Evolutionary conservation across 2,329 filamentous ascomycete genomes (phyloP).

Genomic region (Xylaria digitata): DNA sequence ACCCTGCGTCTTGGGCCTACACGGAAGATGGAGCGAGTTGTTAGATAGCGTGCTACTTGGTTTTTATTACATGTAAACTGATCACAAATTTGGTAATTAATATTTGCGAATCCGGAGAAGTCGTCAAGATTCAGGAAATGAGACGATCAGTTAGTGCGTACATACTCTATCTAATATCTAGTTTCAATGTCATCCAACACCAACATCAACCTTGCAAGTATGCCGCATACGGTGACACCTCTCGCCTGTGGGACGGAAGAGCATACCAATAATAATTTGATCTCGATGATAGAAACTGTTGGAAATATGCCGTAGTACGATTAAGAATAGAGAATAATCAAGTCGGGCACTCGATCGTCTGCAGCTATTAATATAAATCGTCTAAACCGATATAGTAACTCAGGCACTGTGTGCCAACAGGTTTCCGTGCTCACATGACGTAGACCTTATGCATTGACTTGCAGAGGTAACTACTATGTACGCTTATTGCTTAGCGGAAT

Average conservation of each 20-base stretch:
- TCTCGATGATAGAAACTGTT: neutral
- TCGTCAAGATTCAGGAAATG: too few species aligned
- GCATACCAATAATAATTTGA: neutral
- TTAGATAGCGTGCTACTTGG: too few species aligned
- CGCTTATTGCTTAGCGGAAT: neutral
- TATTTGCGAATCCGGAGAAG: neutral
- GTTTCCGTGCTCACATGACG: neutral
- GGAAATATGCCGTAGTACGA: too few species aligned
- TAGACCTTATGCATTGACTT: neutral
- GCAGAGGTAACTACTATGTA: neutral
- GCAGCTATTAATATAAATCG: neutral
- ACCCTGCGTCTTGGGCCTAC: neutral
- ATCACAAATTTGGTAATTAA: too few species aligned
- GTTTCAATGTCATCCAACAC: neutral
- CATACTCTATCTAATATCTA: neutral
- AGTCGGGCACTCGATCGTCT: neutral
- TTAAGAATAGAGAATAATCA: too few species aligned
- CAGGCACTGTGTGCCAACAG: neutral
- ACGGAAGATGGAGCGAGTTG: neutral
- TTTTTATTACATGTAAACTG: too few species aligned
- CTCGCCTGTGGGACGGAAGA: neutral
- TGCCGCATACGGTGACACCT: too few species aligned
- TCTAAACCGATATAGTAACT: neutral
- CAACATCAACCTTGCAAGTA: too few species aligned
- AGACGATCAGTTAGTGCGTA: neutral